Percentiles rank a stretch among this genome's conserved stretches.
These are phyloP conservation scores for Rhizopogon rudus DNA, from an alignment of 768 basidiomycete species.

Conservation along the genomic window DNA sequence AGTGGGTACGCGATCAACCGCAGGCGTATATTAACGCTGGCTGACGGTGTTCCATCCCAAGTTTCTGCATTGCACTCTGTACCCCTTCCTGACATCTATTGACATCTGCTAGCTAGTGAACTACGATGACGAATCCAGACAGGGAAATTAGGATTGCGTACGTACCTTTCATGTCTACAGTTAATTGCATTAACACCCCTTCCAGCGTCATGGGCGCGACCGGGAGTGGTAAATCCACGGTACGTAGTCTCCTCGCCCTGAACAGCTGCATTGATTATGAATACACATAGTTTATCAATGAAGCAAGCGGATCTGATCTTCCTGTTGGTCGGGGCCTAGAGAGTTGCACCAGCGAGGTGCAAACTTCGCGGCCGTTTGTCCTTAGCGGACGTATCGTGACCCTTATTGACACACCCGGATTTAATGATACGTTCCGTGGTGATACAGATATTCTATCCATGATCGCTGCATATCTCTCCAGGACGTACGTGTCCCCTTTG, in stretches of 20 bases:
- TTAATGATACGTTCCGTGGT: conserved; percentile 47
- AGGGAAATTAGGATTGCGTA: conserved; percentile 30
- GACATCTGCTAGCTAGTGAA: not conserved
- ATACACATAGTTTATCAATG: conserved; percentile 45
- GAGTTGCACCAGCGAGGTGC: conserved; percentile 47
- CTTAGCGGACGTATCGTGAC: conserved; percentile 40
- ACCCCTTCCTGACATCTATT: not conserved
- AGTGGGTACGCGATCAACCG: not conserved
- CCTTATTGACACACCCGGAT: conserved; percentile 59
- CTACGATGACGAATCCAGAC: conserved; percentile 18
- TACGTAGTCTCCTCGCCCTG: conserved; percentile 6
- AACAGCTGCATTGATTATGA: conserved; percentile 2
- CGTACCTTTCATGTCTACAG: not conserved
- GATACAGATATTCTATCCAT: conserved; percentile 47
- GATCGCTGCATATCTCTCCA: conserved; percentile 39
- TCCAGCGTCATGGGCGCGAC: conserved; percentile 28
- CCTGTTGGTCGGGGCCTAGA: conserved; percentile 40
- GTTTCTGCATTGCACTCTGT: not conserved
- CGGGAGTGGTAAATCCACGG: conserved; percentile 31
- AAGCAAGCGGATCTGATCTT: conserved; percentile 43
- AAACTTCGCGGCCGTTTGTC: conserved; percentile 38
- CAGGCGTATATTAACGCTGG: not conserved
- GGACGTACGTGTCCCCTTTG: conserved; percentile 17
- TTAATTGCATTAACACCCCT: not conserved
- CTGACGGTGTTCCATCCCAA: too few relatives aligned